These are phyloP conservation scores for Mucor plumbeus DNA, from an alignment of 371 early-diverging fungal species.

Conservation along the genomic window DNA sequence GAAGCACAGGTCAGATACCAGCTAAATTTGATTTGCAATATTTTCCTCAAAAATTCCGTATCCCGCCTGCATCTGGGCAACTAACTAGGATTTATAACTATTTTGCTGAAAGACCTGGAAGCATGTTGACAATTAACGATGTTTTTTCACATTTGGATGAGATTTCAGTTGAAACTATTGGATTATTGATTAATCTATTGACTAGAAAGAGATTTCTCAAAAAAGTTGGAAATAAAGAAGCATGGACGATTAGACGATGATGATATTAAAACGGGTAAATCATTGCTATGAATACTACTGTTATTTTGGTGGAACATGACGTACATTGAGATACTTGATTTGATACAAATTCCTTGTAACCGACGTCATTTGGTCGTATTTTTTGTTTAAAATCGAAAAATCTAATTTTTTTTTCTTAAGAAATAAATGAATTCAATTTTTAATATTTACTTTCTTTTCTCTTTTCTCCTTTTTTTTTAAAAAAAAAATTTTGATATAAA, in stretches of 20 bases:
- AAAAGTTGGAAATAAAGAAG: slow-evolving; percentile 27
- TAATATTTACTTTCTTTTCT: neutral
- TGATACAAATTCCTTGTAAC: neutral
- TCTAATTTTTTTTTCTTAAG: neutral
- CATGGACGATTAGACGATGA: slow-evolving; percentile 38
- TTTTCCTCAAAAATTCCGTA: slow-evolving; percentile 38
- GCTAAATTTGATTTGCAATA: slow-evolving; percentile 37
- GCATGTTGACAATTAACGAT: slow-evolving; percentile 27
- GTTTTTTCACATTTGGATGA: slow-evolving; percentile 9
- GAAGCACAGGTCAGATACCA: slow-evolving; percentile 30
- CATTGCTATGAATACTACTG: neutral
- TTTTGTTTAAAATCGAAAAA: slow-evolving; percentile 3
- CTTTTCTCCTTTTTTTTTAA: slow-evolving; percentile 9
- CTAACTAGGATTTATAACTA: slow-evolving; percentile 37
- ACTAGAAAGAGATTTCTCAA: slow-evolving; percentile 34
- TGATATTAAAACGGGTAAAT: neutral
- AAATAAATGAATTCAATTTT: neutral
- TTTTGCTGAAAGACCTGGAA: slow-evolving; percentile 35
- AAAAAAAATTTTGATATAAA: neutral
- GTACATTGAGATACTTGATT: slow-evolving; percentile 5
- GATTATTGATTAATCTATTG: slow-evolving; percentile 25
- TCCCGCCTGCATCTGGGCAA: slow-evolving; percentile 43
- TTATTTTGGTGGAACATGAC: slow-evolving; percentile 8
- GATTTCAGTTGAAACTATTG: slow-evolving; percentile 16
- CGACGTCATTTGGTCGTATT: slow-evolving; percentile 22